Evolutionary conservation across 2,329 filamentous ascomycete genomes (phyloP), one percentile per base, ranked within the genome.

Genomic region (Dactylonectria macrodidyma): DNA sequence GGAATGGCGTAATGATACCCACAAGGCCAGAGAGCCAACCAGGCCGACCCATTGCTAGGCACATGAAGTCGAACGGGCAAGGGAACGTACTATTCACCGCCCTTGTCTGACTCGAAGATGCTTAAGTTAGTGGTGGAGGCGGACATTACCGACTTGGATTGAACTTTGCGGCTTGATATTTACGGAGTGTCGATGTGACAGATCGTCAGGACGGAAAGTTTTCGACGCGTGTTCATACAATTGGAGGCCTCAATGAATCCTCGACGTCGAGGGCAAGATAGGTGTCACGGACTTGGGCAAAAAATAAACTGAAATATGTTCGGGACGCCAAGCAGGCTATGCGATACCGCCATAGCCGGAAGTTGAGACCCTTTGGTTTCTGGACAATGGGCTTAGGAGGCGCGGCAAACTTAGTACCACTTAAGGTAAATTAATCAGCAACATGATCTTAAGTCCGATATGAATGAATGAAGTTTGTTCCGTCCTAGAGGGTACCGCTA

Each of bases 81-180:
- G 46, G 46, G 19, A 47, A 47, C 19, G 46, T 47, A 47, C 46
- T 24, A 47, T 47, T 47, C 46, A 24, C 46, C 19, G 46, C 46
- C 46, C 19, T 24, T 47, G 46, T 24, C 46, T 11, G n/a, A 47
- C 46, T 47, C n/a, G n/a, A 47, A 47, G 46, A 24, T 47, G 46
- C 46, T 47, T 24, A 47, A 47, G 46, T 24, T 47, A 47, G 46
- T 47, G 7, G 46, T 47, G 19, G 46, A 47, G 9, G 46, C 2
- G 46, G 46, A 22, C 46, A 24, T 24, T 2, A 47, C 19, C 46
- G 46, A 24, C 19, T 10, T 47, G n/a, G 19, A 24, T 8, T 47
- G 2, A 47, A 24, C 46, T 22, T 47, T 47, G 19, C n/a, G 46
- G 24, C 46, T 47, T 24, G n/a, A 47, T 47, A 47, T 47, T 47